Conservation (phyloP, 129 eudicot species). For the Flaveria brownii region DNA sequence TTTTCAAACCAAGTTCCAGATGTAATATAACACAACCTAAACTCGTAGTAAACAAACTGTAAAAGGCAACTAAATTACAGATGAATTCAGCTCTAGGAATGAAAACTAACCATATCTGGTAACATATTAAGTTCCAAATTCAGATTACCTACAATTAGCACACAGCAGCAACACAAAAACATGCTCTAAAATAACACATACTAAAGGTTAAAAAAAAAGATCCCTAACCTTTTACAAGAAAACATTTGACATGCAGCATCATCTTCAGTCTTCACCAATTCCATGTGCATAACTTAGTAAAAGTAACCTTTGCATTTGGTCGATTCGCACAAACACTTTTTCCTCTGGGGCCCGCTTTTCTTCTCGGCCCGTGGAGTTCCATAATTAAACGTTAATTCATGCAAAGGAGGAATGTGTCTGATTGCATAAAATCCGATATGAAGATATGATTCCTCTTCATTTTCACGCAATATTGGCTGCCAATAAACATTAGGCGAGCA, state of each 20-base stretch:
- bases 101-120: constrained; percentile 20
- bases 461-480: constrained; percentile 48
- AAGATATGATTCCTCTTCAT: constrained; percentile 35
- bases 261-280: constrained; percentile 22
- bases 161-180: constrained; percentile 29
- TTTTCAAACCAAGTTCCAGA: constrained; percentile 4
- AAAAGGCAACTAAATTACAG: constrained; percentile 2
- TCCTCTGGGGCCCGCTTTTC: constrained; percentile 31
- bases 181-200: constrained; percentile 30
- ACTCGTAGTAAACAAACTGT: neutral
- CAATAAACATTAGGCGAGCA: constrained; percentile 51
- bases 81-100: constrained; percentile 31
- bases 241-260: constrained; percentile 23
- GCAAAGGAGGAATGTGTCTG: constrained; percentile 47
- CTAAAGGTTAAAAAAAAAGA: constrained; percentile 7
- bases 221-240: constrained; percentile 39
- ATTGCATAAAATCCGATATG: constrained; percentile 47
- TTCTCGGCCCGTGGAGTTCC: constrained; percentile 41
- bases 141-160: constrained; percentile 38
- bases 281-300: constrained; percentile 26
- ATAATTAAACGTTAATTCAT: constrained; percentile 45
- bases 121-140: constrained; percentile 31
- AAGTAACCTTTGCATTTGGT: constrained; percentile 49
- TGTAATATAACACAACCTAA: constrained; percentile 10
- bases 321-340: constrained; percentile 50